Base-by-base conservation (phyloP, 306 rosid species). In the Parietaria judaica region DNA sequence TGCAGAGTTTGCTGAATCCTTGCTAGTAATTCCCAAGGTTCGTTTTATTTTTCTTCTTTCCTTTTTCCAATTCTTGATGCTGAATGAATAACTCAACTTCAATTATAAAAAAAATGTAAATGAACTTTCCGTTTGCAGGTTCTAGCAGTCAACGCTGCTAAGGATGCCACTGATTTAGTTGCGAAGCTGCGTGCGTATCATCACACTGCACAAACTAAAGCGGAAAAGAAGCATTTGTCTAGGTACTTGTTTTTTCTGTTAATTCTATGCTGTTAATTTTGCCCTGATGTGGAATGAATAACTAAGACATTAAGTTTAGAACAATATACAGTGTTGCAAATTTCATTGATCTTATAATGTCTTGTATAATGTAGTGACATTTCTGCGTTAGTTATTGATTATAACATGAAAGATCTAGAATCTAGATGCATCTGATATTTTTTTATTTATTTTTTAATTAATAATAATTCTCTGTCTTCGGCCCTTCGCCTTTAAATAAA, bases 91-190 rank as follows among this genome's bases (percentile, higher is more conserved):
- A 43, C 38, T 6, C 31, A 44, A 15, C 58, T 52, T 37, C 37
- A 4, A 15, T 63, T n/a, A n/a, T 9, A 4, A 14, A 15, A 17
- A 6, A 56, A 61, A 23, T 47, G 37, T 58, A 11, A 50, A 52
- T 65, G 31, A 67, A 66, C 56, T 66, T 14, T 58, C 54, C 56
- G 64, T 75, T 11, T 70, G 63, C 80, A 88, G 94, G 99, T 92
- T 58, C 99, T 92, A 58, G 67, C 99, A 61, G 99, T 92, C 69
- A 92, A 92, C 72, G 99, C 99, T 69, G 96, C 99, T 4, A 88
- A 92, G 90, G 99, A 92, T 78, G 96, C 99, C 44, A 88, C 95
- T 0, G 95, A 92, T 62, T 76, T 88, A 61, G 96, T 92, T 71
- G 87, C 99, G 60, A 92, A 86, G 72, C 72, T 92, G 70, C 80